These are phyloP conservation scores for Linum usitatissimum DNA, from an alignment of 345 rosid species.

Conservation along the genomic window DNA sequence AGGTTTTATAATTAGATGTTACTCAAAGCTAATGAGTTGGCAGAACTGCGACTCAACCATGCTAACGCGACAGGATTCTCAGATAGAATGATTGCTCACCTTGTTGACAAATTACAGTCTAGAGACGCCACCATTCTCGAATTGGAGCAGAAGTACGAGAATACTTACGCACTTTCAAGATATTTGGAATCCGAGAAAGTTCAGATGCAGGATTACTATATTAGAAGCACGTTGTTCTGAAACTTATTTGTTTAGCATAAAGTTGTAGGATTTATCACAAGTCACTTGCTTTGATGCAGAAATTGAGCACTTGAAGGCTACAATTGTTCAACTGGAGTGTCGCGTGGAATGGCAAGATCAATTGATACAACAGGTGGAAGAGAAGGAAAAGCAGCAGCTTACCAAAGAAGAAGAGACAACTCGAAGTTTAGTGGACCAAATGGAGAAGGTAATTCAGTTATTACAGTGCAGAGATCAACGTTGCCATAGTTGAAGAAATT, in stretches of 20 bases:
- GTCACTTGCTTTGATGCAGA: constrained; percentile 5
- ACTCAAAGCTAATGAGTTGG: too few relatives aligned
- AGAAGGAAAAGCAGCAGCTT: too few relatives aligned
- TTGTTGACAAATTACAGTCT: too few relatives aligned
- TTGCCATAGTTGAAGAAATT: too few relatives aligned
- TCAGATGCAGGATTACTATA: not conserved
- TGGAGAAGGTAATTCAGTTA: constrained; percentile 2
- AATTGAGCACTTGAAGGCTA: not conserved
- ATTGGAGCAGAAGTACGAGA: constrained; percentile 6
- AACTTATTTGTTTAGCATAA: not conserved
- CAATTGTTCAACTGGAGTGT: too few relatives aligned
- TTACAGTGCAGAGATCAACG: not conserved
- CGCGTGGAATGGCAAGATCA: too few relatives aligned
- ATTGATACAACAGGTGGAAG: too few relatives aligned
- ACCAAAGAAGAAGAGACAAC: not conserved
- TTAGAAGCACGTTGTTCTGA: not conserved
- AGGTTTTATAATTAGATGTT: too few relatives aligned
- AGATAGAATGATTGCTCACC: too few relatives aligned
- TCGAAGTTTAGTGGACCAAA: not conserved
- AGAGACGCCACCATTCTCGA: not conserved
- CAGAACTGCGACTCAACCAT: too few relatives aligned
- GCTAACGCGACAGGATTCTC: too few relatives aligned
- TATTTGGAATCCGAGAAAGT: not conserved
- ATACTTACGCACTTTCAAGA: not conserved
- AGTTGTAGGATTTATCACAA: not conserved